Conservation (phyloP, 768 basidiomycete species). For the Leccinum disarticulatum region DNA sequence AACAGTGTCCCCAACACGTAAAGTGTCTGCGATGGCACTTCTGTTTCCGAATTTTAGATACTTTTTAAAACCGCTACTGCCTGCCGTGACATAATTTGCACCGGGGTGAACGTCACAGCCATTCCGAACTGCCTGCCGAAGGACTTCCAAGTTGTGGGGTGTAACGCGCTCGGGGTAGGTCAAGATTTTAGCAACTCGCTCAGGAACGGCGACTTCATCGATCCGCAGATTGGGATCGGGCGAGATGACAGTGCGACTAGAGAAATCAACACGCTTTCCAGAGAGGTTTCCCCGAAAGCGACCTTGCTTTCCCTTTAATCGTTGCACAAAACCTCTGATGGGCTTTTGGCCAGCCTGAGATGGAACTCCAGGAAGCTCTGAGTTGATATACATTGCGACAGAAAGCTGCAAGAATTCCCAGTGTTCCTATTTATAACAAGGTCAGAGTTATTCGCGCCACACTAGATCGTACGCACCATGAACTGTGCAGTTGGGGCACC, state of each 20-base stretch:
- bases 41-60: slow-evolving; percentile 87
- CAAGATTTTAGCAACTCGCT: slow-evolving; percentile 90
- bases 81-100: slow-evolving; percentile 88
- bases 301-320: slow-evolving; percentile 97
- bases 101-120: slow-evolving; percentile 92
- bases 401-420: slow-evolving; percentile 97
- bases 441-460: slow-evolving; percentile 4
- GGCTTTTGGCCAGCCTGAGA: slow-evolving; percentile 88
- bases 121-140: slow-evolving; percentile 79
- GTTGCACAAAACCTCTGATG: slow-evolving; percentile 96
- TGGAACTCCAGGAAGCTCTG: slow-evolving; percentile 91
- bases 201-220: slow-evolving; percentile 97
- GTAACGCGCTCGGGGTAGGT: slow-evolving; percentile 98
- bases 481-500: slow-evolving; percentile 87
- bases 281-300: slow-evolving; percentile 98
- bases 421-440: slow-evolving; percentile 64
- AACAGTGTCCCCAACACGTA: slow-evolving; percentile 87
- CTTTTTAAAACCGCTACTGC: slow-evolving; percentile 79
- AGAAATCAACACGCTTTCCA: slow-evolving; percentile 99
- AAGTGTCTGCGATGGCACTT: slow-evolving; percentile 72
- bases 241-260: slow-evolving; percentile 96
- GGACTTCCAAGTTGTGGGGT: slow-evolving; percentile 76
- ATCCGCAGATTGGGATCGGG: slow-evolving; percentile 99
- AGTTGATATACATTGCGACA: slow-evolving; percentile 98
- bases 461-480: slow-evolving; percentile 53